Evolutionary conservation across 75 land plant genomes (phyloP), one percentile per base, ranked within the genome.

Genomic region (Pinus albicaulis): DNA sequence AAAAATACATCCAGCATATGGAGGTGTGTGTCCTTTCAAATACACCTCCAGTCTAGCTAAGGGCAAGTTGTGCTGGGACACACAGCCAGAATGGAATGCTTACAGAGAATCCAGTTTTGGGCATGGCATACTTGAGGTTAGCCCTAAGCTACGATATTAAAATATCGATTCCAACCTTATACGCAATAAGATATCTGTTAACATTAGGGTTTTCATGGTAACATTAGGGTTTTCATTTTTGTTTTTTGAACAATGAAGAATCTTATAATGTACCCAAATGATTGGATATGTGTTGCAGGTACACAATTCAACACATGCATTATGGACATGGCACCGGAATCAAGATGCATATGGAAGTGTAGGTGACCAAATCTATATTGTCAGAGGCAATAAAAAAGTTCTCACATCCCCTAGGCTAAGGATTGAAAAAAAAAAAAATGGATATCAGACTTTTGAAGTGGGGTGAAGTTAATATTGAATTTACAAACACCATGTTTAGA

Each of bases 271-370:
- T 17, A 17, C 20, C 4, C 6, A 59, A 20, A 20, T 20, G 57
- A 1, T 1, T 72, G 24, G 16, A 14, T 72, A 7, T 24, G 8
- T 12, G 2, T 20, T 20, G 57, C 82, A 96, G 99, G 91, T 96
- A 55, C 24, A 84, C 2, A 96, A 92, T 81, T 87, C 99, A 1
- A 92, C 92, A 25, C 79, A 90, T 76, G 98, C 95, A 4, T 80
- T 96, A 62, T 96, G 99, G 98, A 96, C 93, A 16, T 94, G 99
- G 99, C 95, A 96, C 77, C 76, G 98, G 56, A 94, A 96, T 76
- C 98, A 94, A 80, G 93, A 96, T 75, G 62, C 76, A 2, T 93
- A 93, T 77, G 55, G 76, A 57, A 77, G 73, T 15, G 56, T 3
- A 11, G 98, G 98, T n/a, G 99, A 96, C 78, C 95, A 89, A 78